A percentile compares a stretch with the other conserved stretches of the same genome.
Conservation (phyloP, 208 protist species). For the Crithidia bombi region DNA sequence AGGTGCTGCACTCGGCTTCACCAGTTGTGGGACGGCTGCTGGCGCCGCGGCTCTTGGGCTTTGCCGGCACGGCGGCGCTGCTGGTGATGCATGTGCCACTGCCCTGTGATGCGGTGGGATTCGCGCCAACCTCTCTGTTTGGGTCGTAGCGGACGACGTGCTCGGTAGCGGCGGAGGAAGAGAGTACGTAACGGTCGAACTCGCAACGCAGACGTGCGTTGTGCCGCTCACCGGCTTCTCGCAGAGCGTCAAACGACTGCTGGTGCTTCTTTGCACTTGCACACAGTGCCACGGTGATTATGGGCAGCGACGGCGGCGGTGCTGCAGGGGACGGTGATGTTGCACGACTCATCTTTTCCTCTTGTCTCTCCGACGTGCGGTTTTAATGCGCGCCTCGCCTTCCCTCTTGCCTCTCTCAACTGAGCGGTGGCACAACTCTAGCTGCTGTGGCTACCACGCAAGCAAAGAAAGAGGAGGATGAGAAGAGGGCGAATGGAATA, state of each 20-base stretch:
- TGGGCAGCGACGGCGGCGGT: constrained; percentile 12
- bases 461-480: neutral
- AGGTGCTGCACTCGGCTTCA: constrained; percentile 2
- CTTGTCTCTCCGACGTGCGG: neutral
- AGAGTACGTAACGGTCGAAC: constrained; percentile 3
- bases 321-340: constrained; percentile 1
- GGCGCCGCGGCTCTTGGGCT: constrained; percentile 2
- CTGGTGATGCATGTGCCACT: no score
- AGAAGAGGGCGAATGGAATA: neutral
- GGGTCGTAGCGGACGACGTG: neutral
- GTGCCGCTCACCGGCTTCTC: constrained; percentile 33
- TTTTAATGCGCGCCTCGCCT: neutral
- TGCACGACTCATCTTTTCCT: constrained; percentile 9
- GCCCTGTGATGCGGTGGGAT: no score
- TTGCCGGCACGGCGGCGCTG: neutral
- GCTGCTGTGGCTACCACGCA: no score
- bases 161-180: no score
- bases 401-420: no score
- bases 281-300: constrained; percentile 61
- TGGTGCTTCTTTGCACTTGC: constrained; percentile 74
- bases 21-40: neutral
- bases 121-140: neutral
- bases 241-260: constrained; percentile 78
- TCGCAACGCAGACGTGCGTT: constrained; percentile 25
- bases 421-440: no score